Evolutionary conservation across 352 stramenopile genomes (phyloP).

Genomic region (Phytophthora cryptogea): DNA sequence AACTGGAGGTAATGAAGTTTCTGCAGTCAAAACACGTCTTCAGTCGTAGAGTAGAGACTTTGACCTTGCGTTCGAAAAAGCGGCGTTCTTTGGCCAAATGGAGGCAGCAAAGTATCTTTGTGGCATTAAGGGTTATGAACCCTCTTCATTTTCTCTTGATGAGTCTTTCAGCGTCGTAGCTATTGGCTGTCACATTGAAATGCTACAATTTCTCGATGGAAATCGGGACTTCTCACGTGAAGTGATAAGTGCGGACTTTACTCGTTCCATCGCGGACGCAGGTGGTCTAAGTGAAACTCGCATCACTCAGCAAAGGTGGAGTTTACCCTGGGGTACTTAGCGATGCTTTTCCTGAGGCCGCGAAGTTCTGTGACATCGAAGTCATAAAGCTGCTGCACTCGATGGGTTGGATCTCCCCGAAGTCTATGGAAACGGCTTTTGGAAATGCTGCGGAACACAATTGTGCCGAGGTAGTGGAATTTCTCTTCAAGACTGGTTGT

Average conservation of each 20-base stretch:
- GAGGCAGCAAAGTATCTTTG: conserved; percentile 5
- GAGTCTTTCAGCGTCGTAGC: conserved; percentile 2
- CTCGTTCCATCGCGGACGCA: no score
- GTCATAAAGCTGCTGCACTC: conserved; percentile 4
- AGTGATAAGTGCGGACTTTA: background rate
- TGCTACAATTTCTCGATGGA: background rate
- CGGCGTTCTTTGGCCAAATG: conserved; percentile 1
- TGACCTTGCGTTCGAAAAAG: background rate
- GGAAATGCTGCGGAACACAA: background rate
- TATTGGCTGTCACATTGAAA: conserved; percentile 1
- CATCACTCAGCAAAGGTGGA: background rate
- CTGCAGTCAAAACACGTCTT: conserved; percentile 2
- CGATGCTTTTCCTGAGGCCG: background rate
- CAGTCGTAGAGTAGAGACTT: background rate
- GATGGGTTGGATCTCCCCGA: background rate
- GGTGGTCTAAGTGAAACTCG: background rate
- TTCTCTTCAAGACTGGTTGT: conserved; percentile 1
- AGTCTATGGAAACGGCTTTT: background rate
- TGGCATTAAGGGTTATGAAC: background rate
- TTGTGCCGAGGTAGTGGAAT: conserved; percentile 5
- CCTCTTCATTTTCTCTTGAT: background rate
- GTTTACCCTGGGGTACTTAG: conserved; percentile 2
- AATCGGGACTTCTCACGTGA: background rate
- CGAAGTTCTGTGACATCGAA: background rate
- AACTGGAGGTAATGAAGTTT: conserved; percentile 5